Conservation (phyloP, 306 rosid species). For the Malus orientalis region DNA sequence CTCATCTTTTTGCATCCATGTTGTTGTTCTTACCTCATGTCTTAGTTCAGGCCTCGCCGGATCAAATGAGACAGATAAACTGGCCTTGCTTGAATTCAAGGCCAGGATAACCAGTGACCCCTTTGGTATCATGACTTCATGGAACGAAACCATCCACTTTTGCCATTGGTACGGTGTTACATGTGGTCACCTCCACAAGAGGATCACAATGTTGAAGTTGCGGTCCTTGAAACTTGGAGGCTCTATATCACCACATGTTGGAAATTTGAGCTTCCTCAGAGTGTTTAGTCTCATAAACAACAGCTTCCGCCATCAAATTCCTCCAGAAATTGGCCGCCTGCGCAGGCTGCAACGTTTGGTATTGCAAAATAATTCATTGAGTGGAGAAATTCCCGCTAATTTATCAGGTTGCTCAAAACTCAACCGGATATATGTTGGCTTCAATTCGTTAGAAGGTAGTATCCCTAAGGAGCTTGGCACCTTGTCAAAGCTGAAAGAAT, state of each 20-base stretch:
- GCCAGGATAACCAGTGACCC: not conserved
- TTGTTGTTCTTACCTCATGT: not conserved
- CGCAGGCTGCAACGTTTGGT: not conserved
- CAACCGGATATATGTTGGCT: accelerated
- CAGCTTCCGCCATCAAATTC: not conserved
- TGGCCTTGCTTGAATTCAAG: not conserved
- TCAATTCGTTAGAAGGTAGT: not conserved
- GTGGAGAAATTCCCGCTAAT: not conserved
- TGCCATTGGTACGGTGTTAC: not conserved
- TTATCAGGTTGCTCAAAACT: not conserved
- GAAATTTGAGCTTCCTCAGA: not conserved
- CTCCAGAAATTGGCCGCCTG: not conserved
- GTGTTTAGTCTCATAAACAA: not conserved
- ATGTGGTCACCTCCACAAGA: not conserved
- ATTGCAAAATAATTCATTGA: not conserved
- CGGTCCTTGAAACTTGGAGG: not conserved
- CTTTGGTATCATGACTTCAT: not conserved
- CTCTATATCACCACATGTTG: not conserved
- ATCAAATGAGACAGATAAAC: not conserved
- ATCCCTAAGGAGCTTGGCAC: not conserved
- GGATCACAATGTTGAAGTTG: not conserved
- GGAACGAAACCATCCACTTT: not conserved
- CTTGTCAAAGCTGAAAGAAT: not conserved
- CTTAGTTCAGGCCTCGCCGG: not conserved
- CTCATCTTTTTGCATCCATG: not conserved